Percentiles rank a stretch among this genome's conserved stretches.
Conservation (phyloP, 345 rosid genomes). For the Eucalyptus regnans region DNA sequence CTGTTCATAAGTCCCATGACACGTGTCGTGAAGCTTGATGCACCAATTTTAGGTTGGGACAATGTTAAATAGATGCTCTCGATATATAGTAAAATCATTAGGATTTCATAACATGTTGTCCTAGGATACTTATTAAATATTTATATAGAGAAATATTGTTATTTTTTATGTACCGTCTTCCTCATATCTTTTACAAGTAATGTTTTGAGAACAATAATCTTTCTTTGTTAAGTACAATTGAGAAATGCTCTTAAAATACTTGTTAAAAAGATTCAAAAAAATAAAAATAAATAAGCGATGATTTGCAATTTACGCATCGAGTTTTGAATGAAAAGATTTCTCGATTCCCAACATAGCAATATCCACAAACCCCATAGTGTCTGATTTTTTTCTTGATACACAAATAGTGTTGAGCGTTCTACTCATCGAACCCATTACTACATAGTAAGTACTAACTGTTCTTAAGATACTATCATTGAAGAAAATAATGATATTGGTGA, state of each 20-base stretch:
- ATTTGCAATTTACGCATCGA: no score
- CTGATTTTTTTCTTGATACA: no score
- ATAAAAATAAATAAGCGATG: no score
- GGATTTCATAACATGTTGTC: neutral
- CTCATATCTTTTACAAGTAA: accelerated
- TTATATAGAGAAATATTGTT: no score
- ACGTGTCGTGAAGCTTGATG: no score
- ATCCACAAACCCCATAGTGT: accelerated
- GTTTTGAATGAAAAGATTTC: no score
- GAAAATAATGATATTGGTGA: neutral
- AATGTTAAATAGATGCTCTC: accelerated
- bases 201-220: neutral
- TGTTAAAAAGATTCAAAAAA: neutral
- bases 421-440: neutral
- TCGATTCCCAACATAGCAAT: no score
- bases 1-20: accelerated
- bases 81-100: no score
- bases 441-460: no score
- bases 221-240: accelerated
- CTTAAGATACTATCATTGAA: neutral
- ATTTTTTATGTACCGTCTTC: accelerated
- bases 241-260: no score
- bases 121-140: neutral
- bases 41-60: accelerated
- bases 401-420: neutral